Conservation (phyloP, 192 early-diverging fungal species). For the Entomortierella chlamydospora region DNA sequence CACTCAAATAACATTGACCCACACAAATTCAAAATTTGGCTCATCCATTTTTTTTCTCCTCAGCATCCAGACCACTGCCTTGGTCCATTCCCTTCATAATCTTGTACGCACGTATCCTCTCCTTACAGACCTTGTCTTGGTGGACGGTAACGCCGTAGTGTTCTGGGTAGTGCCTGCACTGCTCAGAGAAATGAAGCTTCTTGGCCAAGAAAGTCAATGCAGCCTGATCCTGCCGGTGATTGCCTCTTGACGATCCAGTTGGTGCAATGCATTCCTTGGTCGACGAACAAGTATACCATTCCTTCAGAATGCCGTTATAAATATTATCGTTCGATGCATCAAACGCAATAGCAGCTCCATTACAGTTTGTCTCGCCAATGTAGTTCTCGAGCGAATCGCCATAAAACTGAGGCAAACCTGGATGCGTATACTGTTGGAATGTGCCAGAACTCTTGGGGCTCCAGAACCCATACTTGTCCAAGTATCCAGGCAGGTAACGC, state of each 20-base stretch:
- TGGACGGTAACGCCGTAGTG: conserved; percentile 62
- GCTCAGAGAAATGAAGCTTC: conserved; percentile 39
- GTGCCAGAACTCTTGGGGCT: conserved; percentile 55
- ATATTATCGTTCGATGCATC: conserved; percentile 54
- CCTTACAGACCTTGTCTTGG: conserved; percentile 59
- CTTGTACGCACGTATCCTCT: conserved; percentile 53
- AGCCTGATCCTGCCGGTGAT: conserved; percentile 70
- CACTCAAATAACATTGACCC: too few relatives aligned
- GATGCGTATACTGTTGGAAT: conserved; percentile 60
- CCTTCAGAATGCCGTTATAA: conserved; percentile 53
- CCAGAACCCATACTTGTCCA: conserved; percentile 62
- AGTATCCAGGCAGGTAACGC: conserved; percentile 50
- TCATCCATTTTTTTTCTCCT: conserved; percentile 12
- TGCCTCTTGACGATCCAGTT: conserved; percentile 57
- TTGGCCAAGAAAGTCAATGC: conserved; percentile 62
- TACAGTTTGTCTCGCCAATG: conserved; percentile 56
- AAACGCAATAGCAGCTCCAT: conserved; percentile 65
- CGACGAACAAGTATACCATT: conserved; percentile 59
- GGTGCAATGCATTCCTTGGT: conserved; percentile 65
- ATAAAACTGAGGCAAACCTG: conserved; percentile 59
- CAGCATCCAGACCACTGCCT: neutral
- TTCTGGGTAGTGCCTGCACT: conserved; percentile 54
- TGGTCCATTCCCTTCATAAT: conserved; percentile 45
- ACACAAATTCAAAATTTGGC: too few relatives aligned
- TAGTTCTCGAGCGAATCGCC: conserved; percentile 47